phyloP scores from a whole-genome alignment of 2,329 filamentous ascomycete genomes.

The Colletotrichum sp. region DNA sequence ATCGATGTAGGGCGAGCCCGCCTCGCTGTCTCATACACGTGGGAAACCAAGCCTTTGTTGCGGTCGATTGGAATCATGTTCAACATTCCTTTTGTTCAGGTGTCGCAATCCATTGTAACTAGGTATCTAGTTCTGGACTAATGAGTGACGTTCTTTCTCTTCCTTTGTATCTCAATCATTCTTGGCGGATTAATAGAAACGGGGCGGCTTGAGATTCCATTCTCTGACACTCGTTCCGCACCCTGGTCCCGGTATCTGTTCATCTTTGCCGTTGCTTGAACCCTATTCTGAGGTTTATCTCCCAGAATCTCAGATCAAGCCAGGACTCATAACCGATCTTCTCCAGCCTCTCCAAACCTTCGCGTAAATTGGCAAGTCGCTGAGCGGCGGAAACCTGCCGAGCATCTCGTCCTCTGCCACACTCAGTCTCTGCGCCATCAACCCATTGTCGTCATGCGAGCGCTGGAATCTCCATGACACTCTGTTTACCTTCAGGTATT shows the following conservation, averaged over 20 bases:
- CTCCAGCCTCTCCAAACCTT: not conserved
- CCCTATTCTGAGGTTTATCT: not conserved
- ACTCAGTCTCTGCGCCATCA: not conserved
- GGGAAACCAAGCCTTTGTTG: not conserved
- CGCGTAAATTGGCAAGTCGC: not conserved
- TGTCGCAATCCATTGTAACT: not conserved
- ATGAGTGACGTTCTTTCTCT: not conserved
- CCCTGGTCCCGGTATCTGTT: not conserved
- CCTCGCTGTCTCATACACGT: not conserved
- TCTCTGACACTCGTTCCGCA: not conserved
- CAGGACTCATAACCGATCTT: not conserved
- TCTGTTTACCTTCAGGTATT: not conserved
- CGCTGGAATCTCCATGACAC: not conserved
- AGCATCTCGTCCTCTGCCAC: not conserved
- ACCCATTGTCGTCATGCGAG: fast-evolving
- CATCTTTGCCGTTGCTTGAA: not conserved
- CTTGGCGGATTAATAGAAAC: not conserved
- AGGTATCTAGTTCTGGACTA: not conserved
- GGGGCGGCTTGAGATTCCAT: not conserved
- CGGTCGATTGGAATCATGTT: not conserved
- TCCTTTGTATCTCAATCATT: not conserved
- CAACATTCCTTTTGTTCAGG: not conserved
- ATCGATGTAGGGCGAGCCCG: not conserved
- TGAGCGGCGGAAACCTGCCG: fast-evolving
- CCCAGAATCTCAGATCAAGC: not conserved